A percentile compares a stretch with the other conserved stretches of the same genome.
phyloP scores from a whole-genome alignment of 2,329 filamentous ascomycete genomes.

The Epichloe hybrida region DNA sequence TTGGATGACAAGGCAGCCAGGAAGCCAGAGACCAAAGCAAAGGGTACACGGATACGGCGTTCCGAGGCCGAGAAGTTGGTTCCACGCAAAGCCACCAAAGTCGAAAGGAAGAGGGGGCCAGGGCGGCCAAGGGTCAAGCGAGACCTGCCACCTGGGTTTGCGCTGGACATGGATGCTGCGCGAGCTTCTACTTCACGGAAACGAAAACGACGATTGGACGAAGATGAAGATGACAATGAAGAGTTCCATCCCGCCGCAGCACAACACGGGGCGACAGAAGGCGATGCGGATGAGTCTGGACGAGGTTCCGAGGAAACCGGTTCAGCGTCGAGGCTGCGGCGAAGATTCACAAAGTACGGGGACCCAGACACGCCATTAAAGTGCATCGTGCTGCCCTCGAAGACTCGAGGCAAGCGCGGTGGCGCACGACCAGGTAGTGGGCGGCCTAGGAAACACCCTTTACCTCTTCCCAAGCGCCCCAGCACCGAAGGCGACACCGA shows the following conservation, averaged over 20 bases:
- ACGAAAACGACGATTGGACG: constrained; percentile 15
- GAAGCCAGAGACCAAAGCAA: constrained; percentile 15
- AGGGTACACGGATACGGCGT: constrained; percentile 9
- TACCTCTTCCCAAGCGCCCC: constrained; percentile 6
- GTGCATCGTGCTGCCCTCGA: constrained; percentile 17
- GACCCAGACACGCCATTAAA: constrained; percentile 8
- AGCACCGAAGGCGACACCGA: no score
- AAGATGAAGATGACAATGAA: constrained; percentile 18
- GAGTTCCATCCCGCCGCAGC: constrained; percentile 17
- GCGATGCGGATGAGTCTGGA: constrained; percentile 12
- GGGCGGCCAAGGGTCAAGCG: constrained; percentile 6
- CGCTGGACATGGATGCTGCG: constrained; percentile 7
- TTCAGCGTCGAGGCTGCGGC: constrained; percentile 14
- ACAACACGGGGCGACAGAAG: constrained; percentile 10
- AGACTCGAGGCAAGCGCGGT: constrained; percentile 23
- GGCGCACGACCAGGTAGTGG: constrained; percentile 26
- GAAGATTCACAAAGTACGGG: constrained; percentile 9
- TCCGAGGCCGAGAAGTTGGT: constrained; percentile 9
- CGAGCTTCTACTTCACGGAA: constrained; percentile 11
- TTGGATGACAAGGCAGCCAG: constrained; percentile 24
- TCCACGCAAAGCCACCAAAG: constrained; percentile 12
- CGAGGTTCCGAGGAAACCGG: constrained; percentile 13
- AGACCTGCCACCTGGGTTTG: constrained; percentile 9
- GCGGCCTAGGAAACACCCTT: constrained; percentile 25
- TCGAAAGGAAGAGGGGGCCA: constrained; percentile 13